Conservation (phyloP, 2,329 filamentous ascomycete genomes). For the Ophiosphaerella narmari region DNA sequence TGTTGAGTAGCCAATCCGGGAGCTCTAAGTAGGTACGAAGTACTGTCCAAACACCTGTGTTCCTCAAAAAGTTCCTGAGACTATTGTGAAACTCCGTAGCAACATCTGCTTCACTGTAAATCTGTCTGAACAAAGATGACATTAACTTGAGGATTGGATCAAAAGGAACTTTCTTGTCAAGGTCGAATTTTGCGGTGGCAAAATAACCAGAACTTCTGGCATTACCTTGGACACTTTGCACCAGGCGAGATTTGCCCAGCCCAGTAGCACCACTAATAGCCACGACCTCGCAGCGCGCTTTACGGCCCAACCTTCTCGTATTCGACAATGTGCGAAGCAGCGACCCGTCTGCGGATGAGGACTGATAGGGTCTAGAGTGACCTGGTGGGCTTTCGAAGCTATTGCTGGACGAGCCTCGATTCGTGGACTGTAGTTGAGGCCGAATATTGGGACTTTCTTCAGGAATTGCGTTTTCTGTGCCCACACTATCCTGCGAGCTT, state of each 20-base stretch:
- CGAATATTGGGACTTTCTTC: conserved; percentile 30
- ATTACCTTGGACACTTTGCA: conserved; percentile 61
- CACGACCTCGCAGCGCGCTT: conserved; percentile 64
- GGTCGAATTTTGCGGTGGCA: conserved; percentile 64
- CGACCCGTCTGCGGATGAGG: conserved; percentile 24
- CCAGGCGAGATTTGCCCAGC: conserved; percentile 64
- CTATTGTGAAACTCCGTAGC: conserved; percentile 65
- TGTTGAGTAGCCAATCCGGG: conserved; percentile 65
- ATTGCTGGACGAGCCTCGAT: conserved; percentile 33
- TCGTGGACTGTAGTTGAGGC: conserved; percentile 21
- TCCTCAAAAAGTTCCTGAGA: conserved; percentile 59
- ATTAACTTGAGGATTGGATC: conserved; percentile 65
- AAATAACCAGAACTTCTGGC: conserved; percentile 65
- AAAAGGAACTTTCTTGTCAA: conserved; percentile 63
- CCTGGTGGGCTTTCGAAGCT: conserved; percentile 36
- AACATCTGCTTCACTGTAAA: conserved; percentile 68
- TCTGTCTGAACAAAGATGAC: conserved; percentile 65
- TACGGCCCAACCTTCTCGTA: conserved; percentile 51
- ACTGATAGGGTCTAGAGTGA: conserved; percentile 32
- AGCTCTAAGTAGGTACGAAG: conserved; percentile 64
- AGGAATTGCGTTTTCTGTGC: conserved; percentile 25
- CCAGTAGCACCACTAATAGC: conserved; percentile 62
- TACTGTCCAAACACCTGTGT: conserved; percentile 58
- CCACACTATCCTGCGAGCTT: conserved; percentile 35
- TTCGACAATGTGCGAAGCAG: conserved; percentile 37